Evolutionary conservation across 2,329 filamentous ascomycete genomes (phyloP).

Genomic region (Chrysosporium queenslandicum): DNA sequence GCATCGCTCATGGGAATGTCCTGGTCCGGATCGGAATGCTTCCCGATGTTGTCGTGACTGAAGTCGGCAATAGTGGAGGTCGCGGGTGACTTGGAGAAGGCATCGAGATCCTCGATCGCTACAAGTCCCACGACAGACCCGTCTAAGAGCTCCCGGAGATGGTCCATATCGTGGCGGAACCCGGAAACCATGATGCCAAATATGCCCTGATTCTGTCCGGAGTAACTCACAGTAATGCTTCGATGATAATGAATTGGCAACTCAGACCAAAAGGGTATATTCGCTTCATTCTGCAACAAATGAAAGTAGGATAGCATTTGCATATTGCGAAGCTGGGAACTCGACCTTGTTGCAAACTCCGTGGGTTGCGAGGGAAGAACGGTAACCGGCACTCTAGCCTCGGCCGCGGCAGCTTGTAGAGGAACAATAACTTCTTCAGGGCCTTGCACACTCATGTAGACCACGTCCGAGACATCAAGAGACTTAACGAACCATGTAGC

Average conservation of each 20-base stretch:
- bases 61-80: background rate
- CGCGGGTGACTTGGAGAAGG: slow-evolving; percentile 19
- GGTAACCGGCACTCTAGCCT: slow-evolving; percentile 31
- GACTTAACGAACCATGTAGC: slow-evolving; percentile 39
- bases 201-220: slow-evolving; percentile 37
- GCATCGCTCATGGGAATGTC: slow-evolving; percentile 8
- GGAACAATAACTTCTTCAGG: slow-evolving; percentile 35
- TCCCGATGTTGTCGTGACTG: background rate
- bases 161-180: slow-evolving; percentile 39
- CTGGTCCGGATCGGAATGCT: slow-evolving; percentile 9
- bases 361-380: slow-evolving; percentile 40
- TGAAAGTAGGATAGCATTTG: slow-evolving; percentile 55
- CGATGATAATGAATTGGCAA: slow-evolving; percentile 37
- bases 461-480: slow-evolving; percentile 42
- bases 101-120: slow-evolving; percentile 35
- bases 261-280: slow-evolving; percentile 35
- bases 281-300: slow-evolving; percentile 22
- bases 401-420: slow-evolving; percentile 32
- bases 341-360: slow-evolving; percentile 38
- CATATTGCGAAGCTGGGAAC: slow-evolving; percentile 46
- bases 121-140: slow-evolving; percentile 47
- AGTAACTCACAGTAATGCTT: slow-evolving; percentile 44
- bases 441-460: slow-evolving; percentile 46
- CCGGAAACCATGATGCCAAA: slow-evolving; percentile 44
- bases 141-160: slow-evolving; percentile 44